phyloP scores from a whole-genome alignment of 768 basidiomycete genomes.

The Stropharia rugosoannulata region DNA sequence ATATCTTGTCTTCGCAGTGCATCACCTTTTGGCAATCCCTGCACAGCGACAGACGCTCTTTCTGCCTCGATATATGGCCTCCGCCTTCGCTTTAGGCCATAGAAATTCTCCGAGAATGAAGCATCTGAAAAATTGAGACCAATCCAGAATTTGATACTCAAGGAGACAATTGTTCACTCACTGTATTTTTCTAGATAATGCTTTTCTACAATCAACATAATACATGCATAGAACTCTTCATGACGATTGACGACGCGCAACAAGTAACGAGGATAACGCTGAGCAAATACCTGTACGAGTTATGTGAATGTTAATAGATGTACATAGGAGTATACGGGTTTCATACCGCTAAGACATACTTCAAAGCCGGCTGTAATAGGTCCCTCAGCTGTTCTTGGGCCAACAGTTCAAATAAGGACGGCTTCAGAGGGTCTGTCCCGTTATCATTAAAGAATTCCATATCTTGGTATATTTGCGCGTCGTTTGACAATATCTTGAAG shows the following conservation, averaged over 20 bases:
- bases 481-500: too few relatives aligned
- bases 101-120: slow-evolving; percentile 95
- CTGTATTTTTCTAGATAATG: slow-evolving; percentile 88
- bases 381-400: slow-evolving; percentile 93
- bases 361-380: slow-evolving; percentile 89
- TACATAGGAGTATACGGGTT: background rate
- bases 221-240: slow-evolving; percentile 90
- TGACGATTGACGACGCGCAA: slow-evolving; percentile 89
- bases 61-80: slow-evolving; percentile 70
- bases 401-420: slow-evolving; percentile 87
- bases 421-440: slow-evolving; percentile 71
- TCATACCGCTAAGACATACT: slow-evolving; percentile 86
- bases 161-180: slow-evolving; percentile 33
- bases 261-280: slow-evolving; percentile 91
- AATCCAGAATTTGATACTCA: background rate
- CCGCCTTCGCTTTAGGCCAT: slow-evolving; percentile 82
- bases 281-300: slow-evolving; percentile 78
- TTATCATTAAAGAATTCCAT: slow-evolving; percentile 86
- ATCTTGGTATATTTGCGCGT: slow-evolving; percentile 20
- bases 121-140: slow-evolving; percentile 54
- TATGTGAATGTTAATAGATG: background rate
- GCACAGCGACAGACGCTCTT: slow-evolving; percentile 65
- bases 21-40: slow-evolving; percentile 63
- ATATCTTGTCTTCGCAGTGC: slow-evolving; percentile 66
- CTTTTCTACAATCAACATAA: slow-evolving; percentile 89